Conservation (phyloP, 345 rosid genomes). For the Citrus reticulata region DNA sequence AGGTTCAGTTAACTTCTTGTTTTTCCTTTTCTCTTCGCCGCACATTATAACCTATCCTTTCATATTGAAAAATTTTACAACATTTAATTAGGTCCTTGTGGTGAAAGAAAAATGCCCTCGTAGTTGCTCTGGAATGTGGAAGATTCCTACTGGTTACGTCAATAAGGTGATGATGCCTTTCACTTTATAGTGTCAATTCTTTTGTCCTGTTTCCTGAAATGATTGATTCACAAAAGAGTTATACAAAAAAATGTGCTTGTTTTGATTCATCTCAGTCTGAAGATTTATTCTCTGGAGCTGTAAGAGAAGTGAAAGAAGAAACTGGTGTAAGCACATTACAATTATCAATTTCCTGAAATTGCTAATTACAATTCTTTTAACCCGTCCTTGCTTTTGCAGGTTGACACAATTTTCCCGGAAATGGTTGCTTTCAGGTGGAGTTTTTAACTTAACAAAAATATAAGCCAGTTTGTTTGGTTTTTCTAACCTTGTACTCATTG, state of each 20-base stretch:
- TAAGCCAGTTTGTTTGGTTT: neutral
- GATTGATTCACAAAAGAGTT: neutral
- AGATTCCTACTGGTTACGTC: conserved; percentile 53
- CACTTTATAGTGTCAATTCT: neutral
- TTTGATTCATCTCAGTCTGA: conserved; percentile 31
- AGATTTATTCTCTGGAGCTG: conserved; percentile 46
- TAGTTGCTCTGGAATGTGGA: conserved; percentile 43
- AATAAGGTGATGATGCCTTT: conserved; percentile 30
- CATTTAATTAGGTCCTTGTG: conserved; percentile 34
- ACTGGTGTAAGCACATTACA: conserved; percentile 35
- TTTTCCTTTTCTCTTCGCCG: neutral
- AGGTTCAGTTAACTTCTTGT: conserved; percentile 21
- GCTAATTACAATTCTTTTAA: neutral
- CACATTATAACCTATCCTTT: neutral
- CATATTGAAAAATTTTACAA: neutral
- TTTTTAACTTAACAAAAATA: neutral
- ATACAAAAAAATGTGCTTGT: too few species aligned
- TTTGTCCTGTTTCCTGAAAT: neutral
- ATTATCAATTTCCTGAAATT: neutral
- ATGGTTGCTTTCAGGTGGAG: conserved; percentile 48
- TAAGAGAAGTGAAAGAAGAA: conserved; percentile 62
- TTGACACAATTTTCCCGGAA: conserved; percentile 38
- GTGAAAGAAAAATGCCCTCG: conserved; percentile 46
- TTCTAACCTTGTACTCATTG: too few species aligned
- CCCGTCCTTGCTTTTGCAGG: conserved; percentile 16